These are phyloP conservation scores for Puccinia hordei DNA, from an alignment of 1,284 basidiomycete species.

Conservation along the genomic window DNA sequence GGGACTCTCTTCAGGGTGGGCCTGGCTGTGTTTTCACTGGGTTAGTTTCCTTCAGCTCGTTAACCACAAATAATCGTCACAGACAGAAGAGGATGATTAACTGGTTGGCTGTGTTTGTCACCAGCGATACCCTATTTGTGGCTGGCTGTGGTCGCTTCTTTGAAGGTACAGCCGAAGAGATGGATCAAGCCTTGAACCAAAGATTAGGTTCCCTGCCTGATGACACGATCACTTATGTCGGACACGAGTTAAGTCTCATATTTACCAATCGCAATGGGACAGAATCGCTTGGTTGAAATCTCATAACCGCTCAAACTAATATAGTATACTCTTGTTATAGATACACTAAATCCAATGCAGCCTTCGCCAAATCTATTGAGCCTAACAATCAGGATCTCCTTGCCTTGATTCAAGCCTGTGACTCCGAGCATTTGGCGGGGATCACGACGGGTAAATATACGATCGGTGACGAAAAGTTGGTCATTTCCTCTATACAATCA, in stretches of 20 bases:
- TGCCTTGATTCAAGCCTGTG: slow-evolving; percentile 65
- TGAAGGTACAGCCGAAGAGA: slow-evolving; percentile 82
- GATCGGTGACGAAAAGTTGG: slow-evolving; percentile 74
- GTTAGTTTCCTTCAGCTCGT: slow-evolving; percentile 56
- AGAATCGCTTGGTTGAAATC: slow-evolving; percentile 1
- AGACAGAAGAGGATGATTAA: neutral
- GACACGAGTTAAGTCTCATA: slow-evolving; percentile 83
- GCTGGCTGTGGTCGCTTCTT: slow-evolving; percentile 97
- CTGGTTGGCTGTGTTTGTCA: neutral
- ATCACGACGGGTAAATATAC: slow-evolving; percentile 76
- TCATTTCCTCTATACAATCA: neutral
- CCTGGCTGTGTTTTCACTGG: slow-evolving; percentile 82
- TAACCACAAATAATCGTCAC: neutral
- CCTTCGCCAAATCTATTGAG: slow-evolving; percentile 65
- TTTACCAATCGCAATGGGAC: neutral
- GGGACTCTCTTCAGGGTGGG: slow-evolving; percentile 67
- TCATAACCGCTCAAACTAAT: slow-evolving; percentile 48
- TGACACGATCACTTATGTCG: slow-evolving; percentile 80
- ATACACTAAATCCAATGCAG: slow-evolving; percentile 58
- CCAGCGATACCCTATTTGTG: slow-evolving; percentile 85
- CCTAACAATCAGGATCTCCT: slow-evolving; percentile 67
- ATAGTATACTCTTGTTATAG: neutral
- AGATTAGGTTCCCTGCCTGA: slow-evolving; percentile 70
- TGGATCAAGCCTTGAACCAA: slow-evolving; percentile 77
- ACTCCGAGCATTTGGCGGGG: slow-evolving; percentile 61